Base-by-base conservation (phyloP, 2,329 filamentous ascomycete species). In the Pestalotiopsis sp. region DNA sequence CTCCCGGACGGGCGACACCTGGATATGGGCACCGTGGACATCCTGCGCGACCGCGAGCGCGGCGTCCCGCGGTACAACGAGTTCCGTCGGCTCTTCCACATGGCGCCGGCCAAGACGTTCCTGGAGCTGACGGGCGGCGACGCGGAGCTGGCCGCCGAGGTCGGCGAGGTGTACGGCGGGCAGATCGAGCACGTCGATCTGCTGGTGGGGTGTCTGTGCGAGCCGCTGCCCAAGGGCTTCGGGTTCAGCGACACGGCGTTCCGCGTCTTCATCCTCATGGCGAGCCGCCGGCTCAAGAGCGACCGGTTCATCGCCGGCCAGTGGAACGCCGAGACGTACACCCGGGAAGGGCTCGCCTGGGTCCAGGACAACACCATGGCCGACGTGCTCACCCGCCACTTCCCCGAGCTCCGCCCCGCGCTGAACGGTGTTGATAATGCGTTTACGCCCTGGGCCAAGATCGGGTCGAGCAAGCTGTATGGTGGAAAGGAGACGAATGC, bases 171-270 rank as follows among this genome's bases (percentile, higher is more conserved):
- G 1, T 85, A 85, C 72, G 72, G 75, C 2, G 76, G 76, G 2
- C 77, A 84, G n/a, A 75, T 85, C 23, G 79, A 82, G 52, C 75
- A 75, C 13, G 81, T 85, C 0, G 83, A 85, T 67, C 71, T 79
- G 1, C 74, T 85, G 1, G 78, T 85, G 1, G 83, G 82, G 0
- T 81, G 76, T 38, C 79, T 80, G 39, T 76, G 78, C 59, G 83
- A 85, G 71, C 81, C 81, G 0, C 67, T 84, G 5, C 81, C 81
- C 4, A 74, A 79, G 39, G 83, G 83, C 0, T 85, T 85, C 64
- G 83, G 82, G 0, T 85, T 85, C 72, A 82, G 79, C 69, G 83
- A 85, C 65, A 85, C 83, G 2, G 82, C 83, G 2, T 85, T 85
- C 70, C 73, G 82, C 0, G 75, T 84, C 1, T 84, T 84, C 68